Conservation (phyloP, 225 moss, liverwort and hornwort species). For the Asterella californica region DNA sequence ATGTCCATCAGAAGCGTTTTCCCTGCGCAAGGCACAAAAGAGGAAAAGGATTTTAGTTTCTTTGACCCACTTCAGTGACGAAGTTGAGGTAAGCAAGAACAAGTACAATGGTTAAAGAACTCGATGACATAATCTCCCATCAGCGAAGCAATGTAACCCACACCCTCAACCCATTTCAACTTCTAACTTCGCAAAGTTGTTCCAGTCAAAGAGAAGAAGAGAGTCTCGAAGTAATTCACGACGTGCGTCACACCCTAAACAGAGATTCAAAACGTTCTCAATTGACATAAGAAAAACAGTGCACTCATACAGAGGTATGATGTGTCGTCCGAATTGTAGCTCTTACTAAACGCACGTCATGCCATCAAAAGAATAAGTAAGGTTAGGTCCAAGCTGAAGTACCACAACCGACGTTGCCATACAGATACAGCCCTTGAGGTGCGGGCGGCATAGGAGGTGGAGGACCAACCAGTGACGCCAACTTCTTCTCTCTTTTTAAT, state of each 20-base stretch:
- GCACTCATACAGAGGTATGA: background rate
- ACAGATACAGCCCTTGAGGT: conserved; percentile 82
- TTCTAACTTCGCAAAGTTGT: background rate
- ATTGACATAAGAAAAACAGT: background rate
- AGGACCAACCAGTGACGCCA: conserved; percentile 69
- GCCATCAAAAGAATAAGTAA: background rate
- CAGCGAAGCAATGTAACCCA: background rate
- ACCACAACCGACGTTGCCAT: conserved; percentile 97
- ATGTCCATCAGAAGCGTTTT: conserved; percentile 94
- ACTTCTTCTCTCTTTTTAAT: conserved; percentile 75
- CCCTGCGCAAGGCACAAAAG: conserved; percentile 39
- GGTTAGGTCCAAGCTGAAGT: conserved; percentile 28
- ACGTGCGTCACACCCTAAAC: background rate
- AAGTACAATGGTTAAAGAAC: background rate
- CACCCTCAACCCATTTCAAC: background rate
- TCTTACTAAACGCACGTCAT: background rate
- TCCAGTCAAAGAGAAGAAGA: background rate
- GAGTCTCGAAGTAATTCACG: background rate
- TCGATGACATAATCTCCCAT: background rate
- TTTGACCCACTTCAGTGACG: no score
- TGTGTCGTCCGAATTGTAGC: background rate
- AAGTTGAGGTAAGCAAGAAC: background rate
- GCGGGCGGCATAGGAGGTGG: conserved; percentile 62
- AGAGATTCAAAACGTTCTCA: background rate
- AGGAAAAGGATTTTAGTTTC: no score